Conservation (phyloP, 2,329 filamentous ascomycete species). For the Pyricularia sp. region DNA sequence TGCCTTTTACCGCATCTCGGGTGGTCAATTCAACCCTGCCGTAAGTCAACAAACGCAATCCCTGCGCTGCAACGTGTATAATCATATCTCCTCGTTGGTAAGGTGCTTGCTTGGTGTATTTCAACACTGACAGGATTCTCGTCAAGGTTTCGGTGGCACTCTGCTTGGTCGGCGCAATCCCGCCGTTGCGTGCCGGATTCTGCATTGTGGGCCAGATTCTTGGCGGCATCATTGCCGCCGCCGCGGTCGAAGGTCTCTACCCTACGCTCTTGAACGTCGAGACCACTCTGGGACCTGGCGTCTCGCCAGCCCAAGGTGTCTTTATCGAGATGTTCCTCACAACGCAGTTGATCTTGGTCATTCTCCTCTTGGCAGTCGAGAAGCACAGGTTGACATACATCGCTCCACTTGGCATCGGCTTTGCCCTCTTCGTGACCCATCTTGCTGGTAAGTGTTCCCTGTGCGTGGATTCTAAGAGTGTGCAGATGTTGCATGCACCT, state of each 20-base stretch:
- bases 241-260: slow-evolving; percentile 46
- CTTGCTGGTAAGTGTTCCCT: slow-evolving; percentile 20
- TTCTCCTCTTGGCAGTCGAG: slow-evolving; percentile 62
- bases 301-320: slow-evolving; percentile 46
- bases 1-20: slow-evolving; percentile 46
- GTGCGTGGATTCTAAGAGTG: neutral
- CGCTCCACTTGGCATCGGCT: slow-evolving; percentile 62
- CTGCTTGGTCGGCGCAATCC: slow-evolving; percentile 47
- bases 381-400: slow-evolving; percentile 66
- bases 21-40: slow-evolving; percentile 41
- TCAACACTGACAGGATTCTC: neutral
- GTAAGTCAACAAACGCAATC: slow-evolving; percentile 22
- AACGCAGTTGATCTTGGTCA: slow-evolving; percentile 51
- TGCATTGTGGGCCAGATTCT: slow-evolving; percentile 49
- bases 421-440: slow-evolving; percentile 56
- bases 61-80: no score
- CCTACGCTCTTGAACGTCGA: slow-evolving; percentile 41
- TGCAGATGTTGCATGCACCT: no score
- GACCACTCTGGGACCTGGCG: slow-evolving; percentile 43
- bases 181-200: slow-evolving; percentile 37
- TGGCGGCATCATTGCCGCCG: slow-evolving; percentile 47
- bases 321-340: slow-evolving; percentile 62
- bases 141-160: slow-evolving; percentile 46
- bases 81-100: no score
- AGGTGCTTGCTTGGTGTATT: neutral